These are phyloP conservation scores for Coemansia sp. DNA, from an alignment of 192 early-diverging fungal species.

Conservation along the genomic window DNA sequence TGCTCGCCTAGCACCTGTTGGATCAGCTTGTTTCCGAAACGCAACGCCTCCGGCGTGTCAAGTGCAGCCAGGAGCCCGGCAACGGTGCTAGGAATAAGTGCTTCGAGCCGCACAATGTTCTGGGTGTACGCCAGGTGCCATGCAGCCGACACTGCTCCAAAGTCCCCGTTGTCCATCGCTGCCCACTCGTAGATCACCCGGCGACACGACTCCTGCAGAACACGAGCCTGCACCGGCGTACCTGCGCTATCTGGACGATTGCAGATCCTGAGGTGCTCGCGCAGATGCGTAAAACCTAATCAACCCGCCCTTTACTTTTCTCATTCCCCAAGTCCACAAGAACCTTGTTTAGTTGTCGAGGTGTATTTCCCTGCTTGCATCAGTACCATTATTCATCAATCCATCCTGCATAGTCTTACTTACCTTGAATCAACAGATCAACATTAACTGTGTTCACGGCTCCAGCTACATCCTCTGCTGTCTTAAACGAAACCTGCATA, in stretches of 20 bases:
- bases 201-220: conserved; percentile 27
- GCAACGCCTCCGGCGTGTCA: conserved; percentile 19
- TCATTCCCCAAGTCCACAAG: too few relatives aligned
- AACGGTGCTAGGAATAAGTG: conserved; percentile 23
- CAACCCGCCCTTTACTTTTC: neutral
- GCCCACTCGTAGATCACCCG: conserved; percentile 52
- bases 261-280: conserved; percentile 51
- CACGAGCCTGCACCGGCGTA: conserved; percentile 8
- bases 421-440: conserved; percentile 54
- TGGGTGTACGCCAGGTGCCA: conserved; percentile 35
- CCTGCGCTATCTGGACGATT: conserved; percentile 12
- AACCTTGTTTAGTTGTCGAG: neutral
- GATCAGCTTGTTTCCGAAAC: conserved; percentile 26
- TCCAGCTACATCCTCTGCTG: conserved; percentile 31
- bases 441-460: conserved; percentile 32
- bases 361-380: neutral
- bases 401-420: conserved; percentile 2
- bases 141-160: conserved; percentile 19
- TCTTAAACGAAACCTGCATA: conserved; percentile 32
- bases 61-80: conserved; percentile 24
- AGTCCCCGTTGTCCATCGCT: conserved; percentile 21
- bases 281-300: conserved; percentile 47
- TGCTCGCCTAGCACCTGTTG: conserved; percentile 33
- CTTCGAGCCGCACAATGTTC: conserved; percentile 28
- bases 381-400: neutral